Conservation (phyloP, 2,329 filamentous ascomycete species). For the Golovinomyces cichoracearum region DNA sequence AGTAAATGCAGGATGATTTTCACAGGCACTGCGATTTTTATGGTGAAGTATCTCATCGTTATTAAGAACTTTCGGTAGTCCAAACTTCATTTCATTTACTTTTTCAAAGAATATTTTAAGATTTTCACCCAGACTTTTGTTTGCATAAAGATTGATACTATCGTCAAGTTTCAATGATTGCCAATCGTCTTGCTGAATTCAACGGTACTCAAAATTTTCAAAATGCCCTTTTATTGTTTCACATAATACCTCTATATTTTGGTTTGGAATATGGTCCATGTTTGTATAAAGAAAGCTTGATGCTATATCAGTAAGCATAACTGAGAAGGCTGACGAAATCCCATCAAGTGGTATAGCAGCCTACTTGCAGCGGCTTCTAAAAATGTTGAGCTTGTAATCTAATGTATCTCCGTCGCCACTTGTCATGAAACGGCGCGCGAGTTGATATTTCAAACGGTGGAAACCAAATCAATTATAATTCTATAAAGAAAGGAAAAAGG, state of each 20-base stretch:
- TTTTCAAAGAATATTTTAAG: not conserved
- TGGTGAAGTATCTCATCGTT: not conserved
- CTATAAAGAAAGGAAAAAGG: too few relatives aligned
- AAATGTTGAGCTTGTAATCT: not conserved
- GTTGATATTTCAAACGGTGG: too few relatives aligned
- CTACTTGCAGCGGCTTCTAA: not conserved
- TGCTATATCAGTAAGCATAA: not conserved
- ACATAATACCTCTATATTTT: not conserved
- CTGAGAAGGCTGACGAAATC: not conserved
- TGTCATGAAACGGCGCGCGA: too few relatives aligned
- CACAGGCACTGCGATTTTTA: not conserved
- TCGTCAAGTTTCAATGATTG: not conserved
- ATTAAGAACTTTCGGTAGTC: not conserved
- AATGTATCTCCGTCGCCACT: not conserved
- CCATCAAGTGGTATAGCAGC: not conserved
- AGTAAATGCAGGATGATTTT: not conserved
- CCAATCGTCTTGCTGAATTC: conserved; percentile 1
- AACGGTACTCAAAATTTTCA: not conserved
- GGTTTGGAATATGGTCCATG: not conserved
- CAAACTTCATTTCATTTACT: conserved; percentile 1
- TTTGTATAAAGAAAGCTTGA: not conserved
- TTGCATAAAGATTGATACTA: not conserved
- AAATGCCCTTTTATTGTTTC: not conserved
- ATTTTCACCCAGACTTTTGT: not conserved
- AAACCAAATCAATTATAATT: too few relatives aligned